These are phyloP conservation scores for Anisodus acutangulus DNA, from an alignment of 257 asterid genomes.

Conservation along the genomic window DNA sequence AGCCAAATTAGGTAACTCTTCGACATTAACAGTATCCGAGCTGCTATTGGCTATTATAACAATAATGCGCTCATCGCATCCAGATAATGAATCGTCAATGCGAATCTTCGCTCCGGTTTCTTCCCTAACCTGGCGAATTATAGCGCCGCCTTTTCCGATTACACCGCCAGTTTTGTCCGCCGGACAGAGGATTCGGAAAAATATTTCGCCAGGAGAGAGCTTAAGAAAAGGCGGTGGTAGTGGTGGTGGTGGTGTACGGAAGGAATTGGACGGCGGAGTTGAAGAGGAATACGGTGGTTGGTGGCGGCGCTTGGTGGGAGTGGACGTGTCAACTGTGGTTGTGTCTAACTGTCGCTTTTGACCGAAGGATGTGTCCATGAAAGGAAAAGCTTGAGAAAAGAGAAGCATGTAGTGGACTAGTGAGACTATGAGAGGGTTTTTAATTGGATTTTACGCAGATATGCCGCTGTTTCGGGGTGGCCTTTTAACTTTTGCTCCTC, in stretches of 20 bases:
- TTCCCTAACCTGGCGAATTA: constrained; percentile 30
- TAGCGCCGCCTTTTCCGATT: constrained; percentile 35
- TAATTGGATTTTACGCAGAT: too few species aligned
- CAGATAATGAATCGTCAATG: constrained; percentile 29
- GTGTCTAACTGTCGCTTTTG: constrained; percentile 26
- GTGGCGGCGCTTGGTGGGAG: constrained; percentile 36
- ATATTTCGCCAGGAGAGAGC: constrained; percentile 28
- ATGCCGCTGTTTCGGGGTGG: too few species aligned
- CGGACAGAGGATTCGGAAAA: constrained; percentile 38
- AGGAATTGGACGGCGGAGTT: constrained; percentile 31
- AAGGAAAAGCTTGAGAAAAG: constrained; percentile 1
- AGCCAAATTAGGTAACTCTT: neutral
- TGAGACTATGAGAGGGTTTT: neutral
- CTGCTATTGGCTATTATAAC: constrained; percentile 26
- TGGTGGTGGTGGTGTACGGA: constrained; percentile 28
- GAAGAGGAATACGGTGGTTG: constrained; percentile 23
- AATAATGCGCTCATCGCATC: constrained; percentile 33
- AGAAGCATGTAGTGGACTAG: neutral
- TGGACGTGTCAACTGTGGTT: neutral
- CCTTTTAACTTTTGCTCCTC: too few species aligned
- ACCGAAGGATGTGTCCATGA: constrained; percentile 24
- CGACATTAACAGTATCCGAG: constrained; percentile 14
- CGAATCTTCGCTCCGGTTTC: constrained; percentile 38
- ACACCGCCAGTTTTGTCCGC: constrained; percentile 32
- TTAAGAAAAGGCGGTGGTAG: constrained; percentile 7